Conservation (phyloP, 352 stramenopile species). For the Thalassiosira allenii region DNA sequence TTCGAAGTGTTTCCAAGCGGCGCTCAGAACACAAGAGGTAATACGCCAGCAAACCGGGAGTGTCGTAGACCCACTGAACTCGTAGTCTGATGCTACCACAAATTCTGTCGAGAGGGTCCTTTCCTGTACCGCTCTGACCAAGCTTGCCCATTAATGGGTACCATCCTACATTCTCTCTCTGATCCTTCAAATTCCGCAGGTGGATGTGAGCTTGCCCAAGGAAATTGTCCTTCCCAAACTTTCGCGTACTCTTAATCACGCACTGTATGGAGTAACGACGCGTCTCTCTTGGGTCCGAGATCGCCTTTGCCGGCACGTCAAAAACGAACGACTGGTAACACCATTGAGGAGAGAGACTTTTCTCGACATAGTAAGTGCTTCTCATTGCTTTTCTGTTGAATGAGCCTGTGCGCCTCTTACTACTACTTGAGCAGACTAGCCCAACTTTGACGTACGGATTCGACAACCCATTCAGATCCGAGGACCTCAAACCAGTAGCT, state of each 20-base stretch:
- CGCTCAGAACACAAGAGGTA: constrained; percentile 75
- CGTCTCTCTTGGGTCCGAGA: constrained; percentile 64
- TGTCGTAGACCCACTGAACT: constrained; percentile 82
- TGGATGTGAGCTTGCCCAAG: constrained; percentile 78
- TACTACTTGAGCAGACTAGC: constrained; percentile 57
- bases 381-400: constrained; percentile 63
- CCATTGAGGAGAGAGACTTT: constrained; percentile 81
- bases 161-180: constrained; percentile 83
- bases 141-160: constrained; percentile 81
- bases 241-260: constrained; percentile 75
- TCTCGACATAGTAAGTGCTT: constrained; percentile 85
- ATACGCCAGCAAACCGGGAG: constrained; percentile 77
- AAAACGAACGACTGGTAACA: constrained; percentile 85
- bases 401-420: constrained; percentile 60
- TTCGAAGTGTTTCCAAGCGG: constrained; percentile 58
- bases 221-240: constrained; percentile 74
- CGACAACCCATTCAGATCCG: constrained; percentile 75
- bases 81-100: constrained; percentile 80
- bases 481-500: constrained; percentile 77
- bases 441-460: constrained; percentile 84
- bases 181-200: constrained; percentile 75
- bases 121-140: constrained; percentile 76
- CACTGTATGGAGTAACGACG: constrained; percentile 76
- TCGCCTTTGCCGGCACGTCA: constrained; percentile 78
- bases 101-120: constrained; percentile 67